Conservation (phyloP, 1,139 yeast genomes). For the Kodamaea arcana region DNA sequence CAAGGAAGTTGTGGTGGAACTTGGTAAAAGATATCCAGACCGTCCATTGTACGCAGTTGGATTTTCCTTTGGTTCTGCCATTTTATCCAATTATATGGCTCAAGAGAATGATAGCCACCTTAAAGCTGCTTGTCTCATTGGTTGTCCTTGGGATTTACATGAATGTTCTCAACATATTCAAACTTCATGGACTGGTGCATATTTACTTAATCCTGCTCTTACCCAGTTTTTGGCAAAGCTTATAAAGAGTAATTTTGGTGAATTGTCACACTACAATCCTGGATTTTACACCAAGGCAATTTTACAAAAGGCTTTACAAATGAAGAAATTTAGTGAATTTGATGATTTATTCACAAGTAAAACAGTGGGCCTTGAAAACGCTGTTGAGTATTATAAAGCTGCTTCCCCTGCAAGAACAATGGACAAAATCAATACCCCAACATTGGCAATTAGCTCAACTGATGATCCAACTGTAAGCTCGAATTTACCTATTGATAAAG, state of each 20-base stretch:
- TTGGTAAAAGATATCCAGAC: constrained; percentile 57
- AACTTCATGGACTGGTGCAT: constrained; percentile 54
- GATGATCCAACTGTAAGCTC: constrained; percentile 85
- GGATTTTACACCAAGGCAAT: constrained; percentile 29
- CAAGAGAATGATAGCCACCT: constrained; percentile 44
- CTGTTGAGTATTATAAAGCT: constrained; percentile 66
- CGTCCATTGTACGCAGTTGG: constrained; percentile 78
- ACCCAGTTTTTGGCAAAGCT: constrained; percentile 60
- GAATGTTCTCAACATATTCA: constrained; percentile 48
- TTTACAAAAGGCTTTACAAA: constrained; percentile 26
- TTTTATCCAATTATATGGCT: constrained; percentile 51
- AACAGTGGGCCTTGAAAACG: constrained; percentile 63
- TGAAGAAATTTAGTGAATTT: constrained; percentile 51
- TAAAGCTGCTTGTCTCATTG: constrained; percentile 60
- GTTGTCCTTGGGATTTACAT: constrained; percentile 20
- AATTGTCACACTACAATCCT: constrained; percentile 39
- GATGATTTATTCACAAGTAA: constrained; percentile 72
- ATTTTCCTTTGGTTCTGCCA: constrained; percentile 73
- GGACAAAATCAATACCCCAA: constrained; percentile 57
- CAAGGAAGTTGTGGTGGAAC: constrained; percentile 51
- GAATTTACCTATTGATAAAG: constrained; percentile 27
- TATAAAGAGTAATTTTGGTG: constrained; percentile 57
- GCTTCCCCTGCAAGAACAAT: constrained; percentile 64
- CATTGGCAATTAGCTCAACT: constrained; percentile 60
- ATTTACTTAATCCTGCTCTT: constrained; percentile 63